A percentile compares a stretch with the other conserved stretches of the same genome.
Evolutionary conservation across 305 asterid species (phyloP).

Genomic region (Solanum hybrid): DNA sequence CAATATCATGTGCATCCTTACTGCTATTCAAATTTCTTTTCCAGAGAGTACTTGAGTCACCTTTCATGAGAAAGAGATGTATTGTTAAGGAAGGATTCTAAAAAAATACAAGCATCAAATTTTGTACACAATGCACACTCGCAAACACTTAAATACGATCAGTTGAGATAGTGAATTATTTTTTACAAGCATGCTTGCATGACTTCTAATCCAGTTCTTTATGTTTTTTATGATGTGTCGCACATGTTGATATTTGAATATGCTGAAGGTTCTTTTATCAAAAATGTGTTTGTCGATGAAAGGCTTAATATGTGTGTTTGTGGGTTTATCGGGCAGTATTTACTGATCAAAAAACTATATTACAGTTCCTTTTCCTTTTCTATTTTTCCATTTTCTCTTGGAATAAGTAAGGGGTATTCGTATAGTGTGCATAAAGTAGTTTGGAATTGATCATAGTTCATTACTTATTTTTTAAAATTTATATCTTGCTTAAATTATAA

Average conservation of each 20-base stretch:
- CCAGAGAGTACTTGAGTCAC: not conserved
- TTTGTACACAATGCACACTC: not conserved
- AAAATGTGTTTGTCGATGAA: not conserved
- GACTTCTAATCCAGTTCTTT: not conserved
- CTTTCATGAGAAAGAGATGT: not conserved
- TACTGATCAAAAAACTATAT: not conserved
- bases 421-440: not conserved
- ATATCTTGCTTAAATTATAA: not conserved
- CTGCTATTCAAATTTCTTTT: not conserved
- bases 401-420: not conserved
- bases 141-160: not conserved
- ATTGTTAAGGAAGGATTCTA: not conserved
- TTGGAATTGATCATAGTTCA: not conserved
- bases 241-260: not conserved
- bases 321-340: not conserved
- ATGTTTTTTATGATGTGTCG: not conserved
- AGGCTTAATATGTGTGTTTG: not conserved
- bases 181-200: not conserved
- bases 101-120: not conserved
- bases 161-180: not conserved
- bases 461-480: accelerated
- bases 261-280: not conserved
- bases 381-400: not conserved
- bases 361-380: not conserved
- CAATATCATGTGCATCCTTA: not conserved